Percentiles rank a stretch among this genome's conserved stretches.
Conservation (phyloP, 768 basidiomycete genomes). For the Boletus insuetus region DNA sequence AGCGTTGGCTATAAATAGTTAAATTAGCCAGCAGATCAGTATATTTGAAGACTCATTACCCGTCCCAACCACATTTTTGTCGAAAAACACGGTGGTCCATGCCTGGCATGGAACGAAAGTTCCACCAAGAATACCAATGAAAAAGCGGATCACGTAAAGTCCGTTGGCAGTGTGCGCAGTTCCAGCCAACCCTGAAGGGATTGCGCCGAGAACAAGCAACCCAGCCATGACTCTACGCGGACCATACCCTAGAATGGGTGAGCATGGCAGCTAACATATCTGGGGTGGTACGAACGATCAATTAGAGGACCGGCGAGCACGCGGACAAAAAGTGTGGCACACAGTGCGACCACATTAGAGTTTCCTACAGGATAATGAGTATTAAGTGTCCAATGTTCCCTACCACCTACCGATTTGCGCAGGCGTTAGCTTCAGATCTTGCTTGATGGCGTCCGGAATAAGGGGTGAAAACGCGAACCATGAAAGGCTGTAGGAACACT, state of each 20-base stretch:
- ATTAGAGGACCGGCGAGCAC: conserved; percentile 49
- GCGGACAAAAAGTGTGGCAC: conserved; percentile 49
- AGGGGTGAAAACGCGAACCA: conserved; percentile 67
- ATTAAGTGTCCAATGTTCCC: neutral
- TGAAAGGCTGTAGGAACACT: conserved; percentile 24
- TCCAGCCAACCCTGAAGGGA: conserved; percentile 7
- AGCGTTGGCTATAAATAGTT: neutral
- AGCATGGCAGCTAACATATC: neutral
- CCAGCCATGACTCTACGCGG: conserved; percentile 8
- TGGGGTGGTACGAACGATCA: conserved; percentile 30
- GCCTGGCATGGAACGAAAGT: conserved; percentile 62
- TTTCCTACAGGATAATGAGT: conserved; percentile 30
- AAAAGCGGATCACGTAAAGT: conserved; percentile 49
- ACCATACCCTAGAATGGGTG: conserved; percentile 1
- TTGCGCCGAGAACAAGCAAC: conserved; percentile 3
- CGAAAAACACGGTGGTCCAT: conserved; percentile 62
- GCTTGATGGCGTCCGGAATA: conserved; percentile 52
- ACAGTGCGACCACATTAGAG: conserved; percentile 48
- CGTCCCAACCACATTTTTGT: conserved; percentile 44
- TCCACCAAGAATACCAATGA: conserved; percentile 59
- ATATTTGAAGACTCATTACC: conserved; percentile 11
- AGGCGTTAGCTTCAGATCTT: conserved; percentile 47
- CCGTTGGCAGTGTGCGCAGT: conserved; percentile 40
- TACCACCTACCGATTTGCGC: conserved; percentile 38
- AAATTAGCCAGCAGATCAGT: neutral